A percentile compares a stretch with the other conserved stretches of the same genome.
Evolutionary conservation across 805 yeast genomes (phyloP).

Genomic region (Candida krabiensis): DNA sequence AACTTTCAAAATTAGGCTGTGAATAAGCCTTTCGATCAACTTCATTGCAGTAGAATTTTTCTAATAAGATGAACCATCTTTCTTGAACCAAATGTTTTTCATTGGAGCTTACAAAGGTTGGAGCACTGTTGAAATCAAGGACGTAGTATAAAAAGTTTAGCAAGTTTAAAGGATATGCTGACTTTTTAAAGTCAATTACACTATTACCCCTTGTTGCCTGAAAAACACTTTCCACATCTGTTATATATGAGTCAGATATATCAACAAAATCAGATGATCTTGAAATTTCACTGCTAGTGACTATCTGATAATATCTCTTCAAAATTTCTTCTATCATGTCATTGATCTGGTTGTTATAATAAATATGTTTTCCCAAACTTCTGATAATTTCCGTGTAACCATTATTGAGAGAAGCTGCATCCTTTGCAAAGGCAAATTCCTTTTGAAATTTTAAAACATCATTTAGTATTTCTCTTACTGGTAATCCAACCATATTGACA

Average conservation of each 20-base stretch:
- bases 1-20: constrained; percentile 43
- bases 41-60: constrained; percentile 28
- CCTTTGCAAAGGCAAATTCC: constrained; percentile 24
- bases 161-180: constrained; percentile 41
- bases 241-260: constrained; percentile 21
- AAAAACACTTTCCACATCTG: constrained; percentile 28
- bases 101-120: constrained; percentile 18
- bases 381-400: constrained; percentile 60
- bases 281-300: constrained; percentile 11
- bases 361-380: constrained; percentile 72
- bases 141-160: constrained; percentile 41
- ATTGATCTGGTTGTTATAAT: constrained; percentile 82
- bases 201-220: constrained; percentile 28
- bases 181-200: constrained; percentile 36
- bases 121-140: constrained; percentile 19
- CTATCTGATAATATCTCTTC: constrained; percentile 38
- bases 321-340: constrained; percentile 77
- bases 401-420: constrained; percentile 32
- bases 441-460: constrained; percentile 53
- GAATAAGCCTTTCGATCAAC: constrained; percentile 13
- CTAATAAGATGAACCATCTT: constrained; percentile 40
- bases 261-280: constrained; percentile 14
- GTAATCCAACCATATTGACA: constrained; percentile 83
- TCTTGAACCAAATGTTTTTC: constrained; percentile 37
- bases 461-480: constrained; percentile 76